Evolutionary conservation across 768 basidiomycete genomes (phyloP).

Genomic region (Tricholoma terreum): DNA sequence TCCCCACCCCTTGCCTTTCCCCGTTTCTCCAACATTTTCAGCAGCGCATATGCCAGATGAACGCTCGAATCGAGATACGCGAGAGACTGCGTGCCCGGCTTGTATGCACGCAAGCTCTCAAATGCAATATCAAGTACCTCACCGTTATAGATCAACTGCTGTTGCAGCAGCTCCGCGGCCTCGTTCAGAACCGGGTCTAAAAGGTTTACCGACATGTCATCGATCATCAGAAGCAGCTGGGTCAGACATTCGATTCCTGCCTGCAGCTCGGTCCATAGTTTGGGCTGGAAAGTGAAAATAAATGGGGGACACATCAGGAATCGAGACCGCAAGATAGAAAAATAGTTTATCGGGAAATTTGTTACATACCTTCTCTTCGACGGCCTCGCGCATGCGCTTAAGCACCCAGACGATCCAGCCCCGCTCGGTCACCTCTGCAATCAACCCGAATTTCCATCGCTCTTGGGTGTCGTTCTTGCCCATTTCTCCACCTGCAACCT

Average conservation of each 20-base stretch:
- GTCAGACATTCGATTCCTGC: conserved; percentile 93
- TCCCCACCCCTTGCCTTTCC: conserved; percentile 66
- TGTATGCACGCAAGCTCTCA: conserved; percentile 74
- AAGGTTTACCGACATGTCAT: conserved; percentile 63
- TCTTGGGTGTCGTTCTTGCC: conserved; percentile 1
- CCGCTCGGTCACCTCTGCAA: conserved; percentile 84
- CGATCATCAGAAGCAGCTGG: conserved; percentile 86
- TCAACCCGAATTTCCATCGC: conserved; percentile 65
- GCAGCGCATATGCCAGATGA: conserved; percentile 77
- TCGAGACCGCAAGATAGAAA: conserved; percentile 4
- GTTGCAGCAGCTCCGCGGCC: conserved; percentile 76
- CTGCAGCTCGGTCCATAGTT: conserved; percentile 91
- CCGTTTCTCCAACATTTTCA: conserved; percentile 89
- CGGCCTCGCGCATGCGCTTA: conserved; percentile 80
- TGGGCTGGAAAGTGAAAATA: conserved; percentile 59
- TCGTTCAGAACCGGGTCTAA: conserved; percentile 54
- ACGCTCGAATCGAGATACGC: conserved; percentile 88
- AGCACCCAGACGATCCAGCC: conserved; percentile 90
- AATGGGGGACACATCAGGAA: neutral
- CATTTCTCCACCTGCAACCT: conserved; percentile 19
- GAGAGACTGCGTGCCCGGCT: conserved; percentile 71
- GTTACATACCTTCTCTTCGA: conserved; percentile 81
- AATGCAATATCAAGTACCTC: conserved; percentile 89
- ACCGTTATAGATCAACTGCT: conserved; percentile 93
- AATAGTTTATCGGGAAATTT: neutral